Evolutionary conservation across 2,329 filamentous ascomycete genomes (phyloP).

Genomic region (Seiridium unicorne): DNA sequence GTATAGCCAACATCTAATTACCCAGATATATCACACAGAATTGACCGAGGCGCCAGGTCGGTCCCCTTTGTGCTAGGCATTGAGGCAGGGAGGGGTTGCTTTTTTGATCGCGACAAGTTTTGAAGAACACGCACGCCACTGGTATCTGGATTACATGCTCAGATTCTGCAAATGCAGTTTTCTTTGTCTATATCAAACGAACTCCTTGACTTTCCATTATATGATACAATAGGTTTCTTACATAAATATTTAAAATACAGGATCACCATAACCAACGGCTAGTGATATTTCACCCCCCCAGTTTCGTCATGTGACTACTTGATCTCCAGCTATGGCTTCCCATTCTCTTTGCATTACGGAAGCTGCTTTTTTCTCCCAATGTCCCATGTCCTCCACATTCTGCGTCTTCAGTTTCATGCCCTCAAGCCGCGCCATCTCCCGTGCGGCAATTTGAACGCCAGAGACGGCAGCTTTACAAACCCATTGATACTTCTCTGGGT

Average conservation of each 20-base stretch:
- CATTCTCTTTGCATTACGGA: conserved; percentile 24
- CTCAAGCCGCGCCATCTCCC: conserved; percentile 19
- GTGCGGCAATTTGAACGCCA: conserved; percentile 22
- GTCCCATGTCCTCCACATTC: conserved; percentile 10
- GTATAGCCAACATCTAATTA: too few species aligned
- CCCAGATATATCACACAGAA: too few species aligned
- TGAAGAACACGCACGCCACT: too few species aligned
- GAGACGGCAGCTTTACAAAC: conserved; percentile 31
- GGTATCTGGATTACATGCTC: too few species aligned
- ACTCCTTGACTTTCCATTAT: not conserved
- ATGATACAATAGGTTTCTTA: not conserved
- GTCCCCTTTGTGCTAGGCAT: too few species aligned
- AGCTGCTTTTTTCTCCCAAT: conserved; percentile 17
- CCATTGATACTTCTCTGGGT: conserved; percentile 20
- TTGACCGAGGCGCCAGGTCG: too few species aligned
- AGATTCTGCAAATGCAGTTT: too few species aligned
- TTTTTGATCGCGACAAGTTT: too few species aligned
- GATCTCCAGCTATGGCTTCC: conserved; percentile 18
- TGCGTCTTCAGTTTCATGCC: conserved; percentile 13
- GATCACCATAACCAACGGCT: too few species aligned
- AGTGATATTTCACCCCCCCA: too few species aligned
- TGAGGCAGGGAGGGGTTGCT: too few species aligned
- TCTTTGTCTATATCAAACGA: not conserved
- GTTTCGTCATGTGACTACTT: not conserved
- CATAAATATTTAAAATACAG: not conserved